Conservation (phyloP, 2,329 filamentous ascomycete species). For the Aspergillus brunneoviolaceus region DNA sequence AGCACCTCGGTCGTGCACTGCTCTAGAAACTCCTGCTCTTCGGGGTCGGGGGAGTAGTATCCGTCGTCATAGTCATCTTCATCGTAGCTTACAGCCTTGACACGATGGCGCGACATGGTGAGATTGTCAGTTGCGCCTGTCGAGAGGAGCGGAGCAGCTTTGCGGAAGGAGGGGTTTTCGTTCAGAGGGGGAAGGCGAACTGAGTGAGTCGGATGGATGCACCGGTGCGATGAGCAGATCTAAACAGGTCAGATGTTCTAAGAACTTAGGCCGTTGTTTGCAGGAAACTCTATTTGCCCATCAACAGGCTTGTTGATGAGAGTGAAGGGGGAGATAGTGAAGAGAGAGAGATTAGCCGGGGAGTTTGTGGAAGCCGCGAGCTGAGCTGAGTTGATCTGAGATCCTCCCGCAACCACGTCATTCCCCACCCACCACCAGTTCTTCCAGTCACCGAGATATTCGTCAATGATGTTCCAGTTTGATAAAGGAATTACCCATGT, state of each 20-base stretch:
- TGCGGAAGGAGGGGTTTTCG: slow-evolving; percentile 1
- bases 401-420: slow-evolving; percentile 30
- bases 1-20: slow-evolving; percentile 67
- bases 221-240: neutral
- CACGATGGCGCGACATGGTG: slow-evolving; percentile 47
- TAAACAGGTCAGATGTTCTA: neutral
- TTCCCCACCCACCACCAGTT: slow-evolving; percentile 26
- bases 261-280: neutral
- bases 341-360: slow-evolving; percentile 4
- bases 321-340: neutral
- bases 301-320: neutral
- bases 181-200: neutral
- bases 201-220: neutral
- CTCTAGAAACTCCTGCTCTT: slow-evolving; percentile 58
- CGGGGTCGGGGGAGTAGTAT: slow-evolving; percentile 43
- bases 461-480: neutral
- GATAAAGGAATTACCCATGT: neutral
- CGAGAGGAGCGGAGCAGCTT: neutral
- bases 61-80: slow-evolving; percentile 45
- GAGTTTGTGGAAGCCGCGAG: neutral
- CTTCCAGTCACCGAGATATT: neutral
- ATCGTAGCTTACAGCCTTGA: slow-evolving; percentile 46
- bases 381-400: neutral
- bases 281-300: neutral
- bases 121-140: slow-evolving; percentile 6